Conservation (phyloP, 139 green algal species). For the Mesotaenium endlicherianum region DNA sequence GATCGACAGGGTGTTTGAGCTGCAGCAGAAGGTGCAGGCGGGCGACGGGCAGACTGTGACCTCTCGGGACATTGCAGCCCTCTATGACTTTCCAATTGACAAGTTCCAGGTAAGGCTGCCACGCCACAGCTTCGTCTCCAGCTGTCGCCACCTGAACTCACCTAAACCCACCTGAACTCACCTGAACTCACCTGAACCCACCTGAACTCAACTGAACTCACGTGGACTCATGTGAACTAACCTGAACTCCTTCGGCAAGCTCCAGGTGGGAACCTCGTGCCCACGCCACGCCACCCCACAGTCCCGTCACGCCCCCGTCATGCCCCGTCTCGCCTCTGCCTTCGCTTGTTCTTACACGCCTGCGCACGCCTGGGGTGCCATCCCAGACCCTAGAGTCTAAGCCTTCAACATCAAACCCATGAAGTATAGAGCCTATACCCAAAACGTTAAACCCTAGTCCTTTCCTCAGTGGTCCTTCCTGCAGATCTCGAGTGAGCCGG, state of each 20-base stretch:
- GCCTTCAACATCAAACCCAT: too few species aligned
- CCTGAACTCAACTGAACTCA: too few species aligned
- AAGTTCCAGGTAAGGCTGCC: constrained; percentile 42
- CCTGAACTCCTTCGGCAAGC: not conserved
- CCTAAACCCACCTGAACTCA: too few species aligned
- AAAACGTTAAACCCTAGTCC: too few species aligned
- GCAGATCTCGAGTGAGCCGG: too few species aligned
- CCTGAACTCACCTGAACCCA: too few species aligned
- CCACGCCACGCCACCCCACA: not conserved
- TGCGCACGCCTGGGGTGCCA: not conserved
- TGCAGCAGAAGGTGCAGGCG: not conserved
- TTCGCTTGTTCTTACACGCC: not conserved
- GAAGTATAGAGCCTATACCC: too few species aligned
- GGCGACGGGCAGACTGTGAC: not conserved
- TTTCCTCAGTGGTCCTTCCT: too few species aligned
- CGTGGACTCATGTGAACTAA: not conserved
- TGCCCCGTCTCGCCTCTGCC: not conserved
- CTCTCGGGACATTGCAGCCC: constrained; percentile 22
- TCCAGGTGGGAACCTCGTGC: not conserved
- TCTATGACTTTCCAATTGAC: constrained; percentile 47
- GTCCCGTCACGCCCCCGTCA: not conserved
- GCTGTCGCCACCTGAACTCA: too few species aligned
- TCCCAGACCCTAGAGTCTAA: not conserved
- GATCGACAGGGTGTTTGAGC: constrained; percentile 28
- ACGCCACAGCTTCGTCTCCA: not conserved